These are phyloP conservation scores for Symbiodinium natans DNA, from an alignment of 73 alveolate genomes.

Conservation along the genomic window DNA sequence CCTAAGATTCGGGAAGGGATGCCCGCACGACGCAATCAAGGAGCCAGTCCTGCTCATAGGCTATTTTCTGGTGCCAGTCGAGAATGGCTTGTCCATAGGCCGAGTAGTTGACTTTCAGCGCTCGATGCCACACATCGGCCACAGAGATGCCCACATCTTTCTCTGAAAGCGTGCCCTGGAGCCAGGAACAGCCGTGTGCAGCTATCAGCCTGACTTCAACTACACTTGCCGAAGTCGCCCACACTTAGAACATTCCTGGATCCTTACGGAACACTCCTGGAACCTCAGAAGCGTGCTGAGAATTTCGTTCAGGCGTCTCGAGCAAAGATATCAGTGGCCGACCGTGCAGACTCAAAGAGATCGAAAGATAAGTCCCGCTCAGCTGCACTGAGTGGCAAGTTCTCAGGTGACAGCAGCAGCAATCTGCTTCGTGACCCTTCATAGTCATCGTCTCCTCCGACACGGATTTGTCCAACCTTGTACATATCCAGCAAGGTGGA, in stretches of 20 bases:
- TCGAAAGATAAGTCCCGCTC: conserved; percentile 45
- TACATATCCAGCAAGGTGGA: conserved; percentile 45
- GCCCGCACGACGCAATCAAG: no score
- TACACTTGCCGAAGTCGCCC: no score
- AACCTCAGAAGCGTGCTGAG: no score
- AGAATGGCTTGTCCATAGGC: conserved; percentile 6
- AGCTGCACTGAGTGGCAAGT: neutral
- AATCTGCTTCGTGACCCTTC: conserved; percentile 30
- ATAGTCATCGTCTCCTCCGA: conserved; percentile 81
- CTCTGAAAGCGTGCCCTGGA: neutral
- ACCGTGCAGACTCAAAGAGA: conserved; percentile 48
- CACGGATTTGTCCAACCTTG: conserved; percentile 47
- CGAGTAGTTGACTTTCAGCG: conserved; percentile 45
- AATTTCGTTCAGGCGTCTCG: no score
- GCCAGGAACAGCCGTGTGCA: no score
- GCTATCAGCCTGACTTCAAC: no score
- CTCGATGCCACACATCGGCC: conserved; percentile 37
- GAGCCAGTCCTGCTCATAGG: conserved; percentile 58
- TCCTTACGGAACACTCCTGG: no score
- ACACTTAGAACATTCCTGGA: no score
- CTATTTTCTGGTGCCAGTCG: conserved; percentile 74
- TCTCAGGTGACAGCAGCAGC: neutral
- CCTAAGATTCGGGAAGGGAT: no score
- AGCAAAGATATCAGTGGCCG: conserved; percentile 17
- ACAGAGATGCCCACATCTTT: neutral